Evolutionary conservation across 1,284 basidiomycete species (phyloP).

Genomic region (Tylopilus orsonianus): DNA sequence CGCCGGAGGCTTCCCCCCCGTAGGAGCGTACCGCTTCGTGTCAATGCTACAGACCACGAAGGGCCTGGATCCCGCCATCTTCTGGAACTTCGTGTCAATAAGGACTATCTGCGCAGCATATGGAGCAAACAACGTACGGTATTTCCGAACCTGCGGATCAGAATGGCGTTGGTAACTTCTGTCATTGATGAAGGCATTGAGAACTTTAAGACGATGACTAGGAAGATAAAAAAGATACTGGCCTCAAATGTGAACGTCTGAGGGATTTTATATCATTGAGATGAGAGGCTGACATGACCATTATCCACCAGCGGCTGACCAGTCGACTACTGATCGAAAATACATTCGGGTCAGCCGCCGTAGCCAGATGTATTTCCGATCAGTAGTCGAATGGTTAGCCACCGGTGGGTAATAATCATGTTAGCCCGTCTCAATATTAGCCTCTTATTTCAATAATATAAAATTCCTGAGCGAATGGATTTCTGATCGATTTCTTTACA

Average conservation of each 20-base stretch:
- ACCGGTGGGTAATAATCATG: background rate
- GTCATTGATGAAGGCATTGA: constrained; percentile 1
- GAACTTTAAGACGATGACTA: background rate
- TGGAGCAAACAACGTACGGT: constrained; percentile 6
- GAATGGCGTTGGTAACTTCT: background rate
- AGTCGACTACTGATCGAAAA: too few relatives aligned
- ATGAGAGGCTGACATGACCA: constrained; percentile 10
- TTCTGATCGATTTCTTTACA: too few relatives aligned
- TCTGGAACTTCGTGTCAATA: too few relatives aligned
- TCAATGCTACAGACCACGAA: too few relatives aligned
- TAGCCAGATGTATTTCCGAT: too few relatives aligned
- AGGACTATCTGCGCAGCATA: too few relatives aligned
- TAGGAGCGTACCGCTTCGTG: too few relatives aligned
- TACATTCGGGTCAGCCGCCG: too few relatives aligned
- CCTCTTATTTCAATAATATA: constrained; percentile 8
- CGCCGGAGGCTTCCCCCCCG: too few relatives aligned
- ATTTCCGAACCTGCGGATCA: background rate
- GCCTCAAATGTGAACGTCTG: background rate
- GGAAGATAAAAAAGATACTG: background rate
- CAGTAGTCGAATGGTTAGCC: constrained; percentile 10
- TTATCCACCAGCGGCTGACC: constrained; percentile 1
- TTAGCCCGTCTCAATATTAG: too few relatives aligned
- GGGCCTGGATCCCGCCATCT: too few relatives aligned
- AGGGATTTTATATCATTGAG: constrained; percentile 7
- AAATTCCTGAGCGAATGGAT: background rate